Conservation (phyloP, 805 yeast genomes). For the Pichia gijzeniarum region DNA sequence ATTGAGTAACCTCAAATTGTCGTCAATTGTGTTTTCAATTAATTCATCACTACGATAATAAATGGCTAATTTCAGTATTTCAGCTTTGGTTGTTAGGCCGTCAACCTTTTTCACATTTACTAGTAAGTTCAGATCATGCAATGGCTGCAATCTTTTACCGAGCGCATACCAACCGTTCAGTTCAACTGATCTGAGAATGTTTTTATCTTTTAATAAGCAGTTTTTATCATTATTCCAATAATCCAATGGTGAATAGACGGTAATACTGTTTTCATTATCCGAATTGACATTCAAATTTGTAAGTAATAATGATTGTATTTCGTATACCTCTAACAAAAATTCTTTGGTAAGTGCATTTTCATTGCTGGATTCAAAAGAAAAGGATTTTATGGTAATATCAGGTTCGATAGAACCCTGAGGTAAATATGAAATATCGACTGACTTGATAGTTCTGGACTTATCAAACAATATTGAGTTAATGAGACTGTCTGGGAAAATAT, state of each 20-base stretch:
- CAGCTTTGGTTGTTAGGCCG: slow-evolving; percentile 38
- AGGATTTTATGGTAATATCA: background rate
- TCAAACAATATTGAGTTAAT: background rate
- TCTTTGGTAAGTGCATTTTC: slow-evolving; percentile 1
- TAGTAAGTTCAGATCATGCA: slow-evolving; percentile 28
- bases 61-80: slow-evolving; percentile 32
- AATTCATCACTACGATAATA: slow-evolving; percentile 20
- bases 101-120: slow-evolving; percentile 37
- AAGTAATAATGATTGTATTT: slow-evolving; percentile 5
- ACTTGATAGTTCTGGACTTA: background rate
- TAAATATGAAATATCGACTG: background rate
- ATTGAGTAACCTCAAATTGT: slow-evolving; percentile 24
- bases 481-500: background rate
- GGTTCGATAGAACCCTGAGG: background rate
- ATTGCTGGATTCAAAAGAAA: background rate
- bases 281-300: background rate
- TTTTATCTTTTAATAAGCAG: slow-evolving; percentile 27
- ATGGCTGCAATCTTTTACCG: slow-evolving; percentile 18
- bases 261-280: background rate
- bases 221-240: slow-evolving; percentile 36
- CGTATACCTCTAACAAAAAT: background rate
- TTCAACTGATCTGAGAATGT: slow-evolving; percentile 36
- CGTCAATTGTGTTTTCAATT: slow-evolving; percentile 27
- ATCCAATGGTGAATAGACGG: slow-evolving; percentile 34
- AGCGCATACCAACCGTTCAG: slow-evolving; percentile 19